Base-by-base conservation (phyloP, 1,284 basidiomycete species). In the Psilocybe mexicana region DNA sequence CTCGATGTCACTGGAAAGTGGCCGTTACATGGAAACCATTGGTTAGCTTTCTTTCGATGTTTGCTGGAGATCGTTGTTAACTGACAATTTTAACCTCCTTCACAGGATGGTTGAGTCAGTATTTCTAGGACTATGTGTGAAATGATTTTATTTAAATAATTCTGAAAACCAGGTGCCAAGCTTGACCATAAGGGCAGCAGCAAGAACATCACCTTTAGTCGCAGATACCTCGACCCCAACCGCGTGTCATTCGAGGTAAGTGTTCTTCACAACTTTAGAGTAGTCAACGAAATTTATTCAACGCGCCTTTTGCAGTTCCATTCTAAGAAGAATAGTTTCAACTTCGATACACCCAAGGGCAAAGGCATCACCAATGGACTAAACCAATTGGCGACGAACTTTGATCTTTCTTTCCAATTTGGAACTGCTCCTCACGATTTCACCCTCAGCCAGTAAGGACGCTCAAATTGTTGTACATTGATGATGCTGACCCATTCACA, bases 11-110 rank as follows among this genome's bases (percentile, higher is more conserved):
- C 73, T 94, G 38, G 90, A 92, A 64, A 92, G 90, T 54, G 93
- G 93, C 46, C 79, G 90, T 25, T 95, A 93, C 70, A 89, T 94
- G 86, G 93, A 95, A 74, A 94, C 93, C 5, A 78, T 94, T 57
- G 91, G 90, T 77, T 55, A 33, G 73, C 57, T 25, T 65, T 11
- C 2, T 23, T 25, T 35, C 44, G 2, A n/a, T n/a, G 6, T n/a
- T 12, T 40, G 3, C 4, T 3, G 14, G 11, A 11, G n/a, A 35
- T 38, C 5, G 56, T 60, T n/a, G 30, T 33, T 1, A 14, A 26
- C 43, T 30, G 18, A 47, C 35, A 43, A 2, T 14, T 38, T 48
- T 12, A 45, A 54, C 11, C 61, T 52, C 24, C n/a, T 54, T 26
- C 57, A 28, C 35, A 80, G 79, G 81, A 11, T 85, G 82, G 80